Base-by-base conservation (phyloP, 2,329 filamentous ascomycete species). In the Thielaviopsis ethacetica region DNA sequence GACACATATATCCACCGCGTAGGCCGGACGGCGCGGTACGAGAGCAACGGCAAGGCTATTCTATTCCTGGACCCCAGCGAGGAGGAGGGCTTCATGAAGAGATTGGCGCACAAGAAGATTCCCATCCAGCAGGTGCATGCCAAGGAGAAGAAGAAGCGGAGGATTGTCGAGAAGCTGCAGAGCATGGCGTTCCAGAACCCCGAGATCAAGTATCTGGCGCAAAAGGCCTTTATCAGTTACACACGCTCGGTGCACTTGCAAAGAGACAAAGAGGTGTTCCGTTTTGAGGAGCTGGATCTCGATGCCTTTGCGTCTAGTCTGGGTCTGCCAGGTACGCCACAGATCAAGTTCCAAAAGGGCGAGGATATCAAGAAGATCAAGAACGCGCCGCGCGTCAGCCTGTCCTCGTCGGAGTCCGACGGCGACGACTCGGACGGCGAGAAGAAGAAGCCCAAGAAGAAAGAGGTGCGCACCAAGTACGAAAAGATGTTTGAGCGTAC, bases 1-100 rank as follows among this genome's bases (percentile, higher is more conserved):
- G 93, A 97, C 67, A 98, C 93, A 0, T 98, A 98, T 67, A 97
- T 98, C 65, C 93, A 98, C 71, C 83, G 93, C 61, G 91, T 96
- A 4, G 93, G 93, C 1, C 82, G 93, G 30, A 97, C 93, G 19
- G 93, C 93, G n/a, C 82, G 91, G 22, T 97, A 94, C 69, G 85
- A 96, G 66, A 85, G 86, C 63, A 82, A 88, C 57, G 93, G 93
- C 7, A 83, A 85, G 47, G 91, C 93, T 1, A 88, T 97, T 0
- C 71, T 98, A 0, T 96, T 98, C 69, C 74, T 98, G 0, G 89
- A 95, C 59, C 91, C 93, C 0, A 93, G 83, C 64, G 94, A 98
- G 70, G 91, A 96, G 69, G 78, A 83, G 60, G 91, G 88, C n/a
- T 95, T 98, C 86, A 67, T 96, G 52, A 83, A 85, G 68, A 79